phyloP scores from a whole-genome alignment of 305 asterid species.

The Fraxinus latifolia region DNA sequence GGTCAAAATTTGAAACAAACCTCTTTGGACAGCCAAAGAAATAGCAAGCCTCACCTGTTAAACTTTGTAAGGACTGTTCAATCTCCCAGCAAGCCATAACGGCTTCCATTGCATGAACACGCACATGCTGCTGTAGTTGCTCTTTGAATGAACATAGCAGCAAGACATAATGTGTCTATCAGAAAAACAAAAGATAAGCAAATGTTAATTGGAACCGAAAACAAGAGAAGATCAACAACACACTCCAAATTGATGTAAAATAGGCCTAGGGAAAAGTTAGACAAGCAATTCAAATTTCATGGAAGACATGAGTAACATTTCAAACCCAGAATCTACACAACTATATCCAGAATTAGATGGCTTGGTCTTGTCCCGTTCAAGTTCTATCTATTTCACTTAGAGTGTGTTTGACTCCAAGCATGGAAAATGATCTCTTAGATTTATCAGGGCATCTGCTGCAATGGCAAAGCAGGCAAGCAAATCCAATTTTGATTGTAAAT shows the following conservation, averaged over 20 bases:
- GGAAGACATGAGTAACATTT: background rate
- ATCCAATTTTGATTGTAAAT: background rate
- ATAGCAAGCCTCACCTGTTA: constrained; percentile 41
- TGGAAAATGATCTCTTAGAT: background rate
- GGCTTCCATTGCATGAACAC: constrained; percentile 72
- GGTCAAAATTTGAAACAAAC: background rate
- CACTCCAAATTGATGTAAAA: background rate
- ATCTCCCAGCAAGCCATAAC: constrained; percentile 72
- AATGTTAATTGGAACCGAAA: background rate
- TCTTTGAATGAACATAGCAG: constrained; percentile 60
- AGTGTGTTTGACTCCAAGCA: too few relatives aligned
- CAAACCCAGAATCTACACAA: background rate
- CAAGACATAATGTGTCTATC: constrained; percentile 49
- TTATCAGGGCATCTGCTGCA: background rate
- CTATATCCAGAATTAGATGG: background rate
- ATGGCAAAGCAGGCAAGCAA: background rate
- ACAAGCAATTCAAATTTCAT: background rate
- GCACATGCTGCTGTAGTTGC: constrained; percentile 60
- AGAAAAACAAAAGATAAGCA: background rate
- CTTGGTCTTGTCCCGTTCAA: background rate
- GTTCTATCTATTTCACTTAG: background rate
- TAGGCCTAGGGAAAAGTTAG: background rate
- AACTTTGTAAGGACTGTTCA: constrained; percentile 57
- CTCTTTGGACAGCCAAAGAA: background rate
- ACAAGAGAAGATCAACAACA: background rate